Percentiles rank a stretch among this genome's conserved stretches.
These are phyloP conservation scores for Physcomitrium patens DNA, from an alignment of 225 moss, liverwort and hornwort species.

Conservation along the genomic window DNA sequence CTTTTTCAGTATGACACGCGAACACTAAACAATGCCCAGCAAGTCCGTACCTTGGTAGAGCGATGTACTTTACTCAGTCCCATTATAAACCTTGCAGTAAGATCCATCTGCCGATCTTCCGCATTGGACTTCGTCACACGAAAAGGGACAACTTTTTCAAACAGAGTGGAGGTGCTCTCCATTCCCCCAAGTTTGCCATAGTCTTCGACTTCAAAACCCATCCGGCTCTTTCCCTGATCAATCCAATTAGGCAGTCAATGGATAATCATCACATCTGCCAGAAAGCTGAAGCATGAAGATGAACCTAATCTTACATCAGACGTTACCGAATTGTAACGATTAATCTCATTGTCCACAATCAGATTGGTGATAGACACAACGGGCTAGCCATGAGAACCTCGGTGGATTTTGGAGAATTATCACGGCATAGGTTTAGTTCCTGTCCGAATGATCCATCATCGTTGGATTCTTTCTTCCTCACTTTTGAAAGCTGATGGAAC, in stretches of 20 bases:
- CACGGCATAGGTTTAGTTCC: constrained; percentile 40
- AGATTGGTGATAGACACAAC: constrained; percentile 13
- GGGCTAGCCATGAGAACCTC: constrained; percentile 37
- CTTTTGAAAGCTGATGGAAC: constrained; percentile 42
- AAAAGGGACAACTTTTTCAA: constrained; percentile 95
- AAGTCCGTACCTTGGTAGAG: constrained; percentile 69
- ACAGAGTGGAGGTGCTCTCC: constrained; percentile 89
- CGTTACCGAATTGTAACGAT: background rate
- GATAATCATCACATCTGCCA: constrained; percentile 7
- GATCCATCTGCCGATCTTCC: constrained; percentile 93
- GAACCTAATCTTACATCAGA: background rate
- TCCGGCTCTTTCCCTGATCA: constrained; percentile 49
- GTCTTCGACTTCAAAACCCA: constrained; percentile 68
- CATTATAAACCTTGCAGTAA: constrained; percentile 93
- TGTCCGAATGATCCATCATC: constrained; percentile 43
- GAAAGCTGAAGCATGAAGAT: constrained; percentile 19
- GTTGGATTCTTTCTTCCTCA: constrained; percentile 38
- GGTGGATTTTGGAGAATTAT: constrained; percentile 24
- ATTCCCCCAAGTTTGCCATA: constrained; percentile 74
- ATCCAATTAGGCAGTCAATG: constrained; percentile 22
- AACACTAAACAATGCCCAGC: constrained; percentile 21
- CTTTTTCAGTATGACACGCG: background rate
- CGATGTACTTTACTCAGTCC: constrained; percentile 93
- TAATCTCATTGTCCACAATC: background rate
- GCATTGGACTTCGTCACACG: constrained; percentile 78